These are phyloP conservation scores for Jaapia argillacea DNA, from an alignment of 768 basidiomycete genomes.

Conservation along the genomic window DNA sequence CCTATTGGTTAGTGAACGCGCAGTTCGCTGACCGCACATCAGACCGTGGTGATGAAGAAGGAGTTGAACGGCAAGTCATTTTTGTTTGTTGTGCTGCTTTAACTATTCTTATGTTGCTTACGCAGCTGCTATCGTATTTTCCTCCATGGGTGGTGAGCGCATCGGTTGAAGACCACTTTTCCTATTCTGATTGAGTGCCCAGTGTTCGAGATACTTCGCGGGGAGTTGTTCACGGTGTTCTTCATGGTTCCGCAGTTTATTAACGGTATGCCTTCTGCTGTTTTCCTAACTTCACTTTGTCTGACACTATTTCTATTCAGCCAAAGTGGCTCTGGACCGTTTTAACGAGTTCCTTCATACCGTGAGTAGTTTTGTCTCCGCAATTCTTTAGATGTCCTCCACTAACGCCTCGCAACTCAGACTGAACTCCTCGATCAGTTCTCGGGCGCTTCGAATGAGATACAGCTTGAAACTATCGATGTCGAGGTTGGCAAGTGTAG, in stretches of 20 bases:
- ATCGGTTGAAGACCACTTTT: not conserved
- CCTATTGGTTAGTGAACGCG: not conserved
- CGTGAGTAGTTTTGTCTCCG: conserved; percentile 5
- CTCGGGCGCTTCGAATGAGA: conserved; percentile 1
- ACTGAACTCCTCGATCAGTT: conserved; percentile 13
- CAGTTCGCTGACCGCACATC: not conserved
- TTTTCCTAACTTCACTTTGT: not conserved
- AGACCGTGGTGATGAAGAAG: conserved; percentile 22
- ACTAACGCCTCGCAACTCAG: not conserved
- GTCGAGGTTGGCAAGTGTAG: not conserved
- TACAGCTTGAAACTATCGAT: not conserved
- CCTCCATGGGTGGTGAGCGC: conserved; percentile 12
- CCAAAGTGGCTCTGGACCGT: conserved; percentile 29
- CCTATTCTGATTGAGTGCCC: not conserved
- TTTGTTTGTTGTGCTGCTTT: too few species aligned
- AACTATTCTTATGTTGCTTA: too few species aligned
- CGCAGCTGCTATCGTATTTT: conserved; percentile 20
- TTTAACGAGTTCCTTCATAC: conserved; percentile 29
- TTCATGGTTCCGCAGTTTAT: not conserved
- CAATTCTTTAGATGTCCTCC: not conserved
- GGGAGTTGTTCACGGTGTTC: not conserved
- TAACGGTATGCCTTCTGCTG: not conserved
- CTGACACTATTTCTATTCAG: conserved; percentile 3
- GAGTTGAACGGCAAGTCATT: conserved; percentile 20
- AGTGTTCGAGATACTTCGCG: not conserved